Base-by-base conservation (phyloP, 805 yeast genomes). In the Huiozyma naganishii region DNA sequence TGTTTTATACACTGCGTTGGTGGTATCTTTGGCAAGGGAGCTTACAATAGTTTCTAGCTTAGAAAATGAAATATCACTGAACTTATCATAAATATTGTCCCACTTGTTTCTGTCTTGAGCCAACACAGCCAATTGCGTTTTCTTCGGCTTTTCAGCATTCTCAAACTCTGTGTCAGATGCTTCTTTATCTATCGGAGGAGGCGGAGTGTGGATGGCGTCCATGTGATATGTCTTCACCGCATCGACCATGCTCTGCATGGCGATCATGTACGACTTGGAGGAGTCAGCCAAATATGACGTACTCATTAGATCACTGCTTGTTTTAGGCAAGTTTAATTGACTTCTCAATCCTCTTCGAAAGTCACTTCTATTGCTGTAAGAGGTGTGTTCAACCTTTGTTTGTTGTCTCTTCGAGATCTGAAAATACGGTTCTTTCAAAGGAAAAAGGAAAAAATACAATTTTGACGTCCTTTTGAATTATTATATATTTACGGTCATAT, bases 191-290 rank as follows among this genome's bases (percentile, higher is more conserved):
- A 40, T 37, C 1, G 46, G 37, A 10, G 51, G 51, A 9, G 51
- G 42, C 5, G 13, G 23, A 2, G 43, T 12, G 11, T 51, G 45
- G 8, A 43, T 8, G 12, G 39, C 41, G 8, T 47, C 54, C 9
- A 55, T 35, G 1, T 59, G 52, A 11, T 74, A 52, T 0, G 55
- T 47, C 3, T 61, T 57, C 45, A 79, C 56, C 0, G 71, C 59
- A 6, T 73, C 76, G n/a, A 75, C 66, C 80, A 83, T 76, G 2
- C 78, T 73, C 58, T 72, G 74, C 87, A 83, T 81, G 13, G 92
- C 90, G 57, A 74, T 75, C 83, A 83, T 76, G 61, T 76, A 83
- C 23, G 92, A 82, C 61, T 76, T 74, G 7, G 89, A 81, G 1
- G 89, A 81, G 10, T 74, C 67, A 7, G 72, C 82, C 39, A 74